phyloP scores from a whole-genome alignment of 257 asterid species.

The Verbascum thapsus region DNA sequence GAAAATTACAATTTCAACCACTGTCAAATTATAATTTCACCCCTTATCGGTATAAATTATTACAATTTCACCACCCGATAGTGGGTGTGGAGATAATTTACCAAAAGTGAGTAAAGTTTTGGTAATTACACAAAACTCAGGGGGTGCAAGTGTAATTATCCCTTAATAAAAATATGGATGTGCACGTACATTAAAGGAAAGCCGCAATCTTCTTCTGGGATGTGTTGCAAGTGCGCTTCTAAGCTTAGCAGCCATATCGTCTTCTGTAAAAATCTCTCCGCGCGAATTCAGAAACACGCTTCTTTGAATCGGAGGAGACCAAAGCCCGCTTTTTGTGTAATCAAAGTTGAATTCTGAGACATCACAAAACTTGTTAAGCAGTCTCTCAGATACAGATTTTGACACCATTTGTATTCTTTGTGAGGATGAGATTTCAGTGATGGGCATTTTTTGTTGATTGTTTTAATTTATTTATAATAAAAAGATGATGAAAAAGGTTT shows the following conservation, averaged over 20 bases:
- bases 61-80: too few species aligned
- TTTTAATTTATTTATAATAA: slow-evolving; percentile 13
- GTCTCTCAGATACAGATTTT: slow-evolving; percentile 62
- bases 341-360: slow-evolving; percentile 74
- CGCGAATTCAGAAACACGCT: slow-evolving; percentile 57
- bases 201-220: slow-evolving; percentile 44
- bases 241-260: slow-evolving; percentile 55
- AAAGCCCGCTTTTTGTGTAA: slow-evolving; percentile 62
- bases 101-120: too few species aligned
- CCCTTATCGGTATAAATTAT: too few species aligned
- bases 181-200: slow-evolving; percentile 59
- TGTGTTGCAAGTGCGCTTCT: slow-evolving; percentile 42
- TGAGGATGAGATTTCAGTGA: slow-evolving; percentile 54
- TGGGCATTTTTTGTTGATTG: slow-evolving; percentile 38
- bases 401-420: slow-evolving; percentile 66
- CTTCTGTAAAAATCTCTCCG: slow-evolving; percentile 44
- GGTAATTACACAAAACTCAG: too few species aligned
- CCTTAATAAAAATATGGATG: background rate
- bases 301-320: slow-evolving; percentile 90
- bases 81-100: too few species aligned
- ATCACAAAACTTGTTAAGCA: slow-evolving; percentile 67
- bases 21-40: too few species aligned
- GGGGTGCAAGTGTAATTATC: too few species aligned
- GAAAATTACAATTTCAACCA: too few species aligned
- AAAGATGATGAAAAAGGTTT: too few species aligned